These are phyloP conservation scores for Arabidopsis hybrid DNA, from an alignment of 441 rosid species.

Conservation along the genomic window DNA sequence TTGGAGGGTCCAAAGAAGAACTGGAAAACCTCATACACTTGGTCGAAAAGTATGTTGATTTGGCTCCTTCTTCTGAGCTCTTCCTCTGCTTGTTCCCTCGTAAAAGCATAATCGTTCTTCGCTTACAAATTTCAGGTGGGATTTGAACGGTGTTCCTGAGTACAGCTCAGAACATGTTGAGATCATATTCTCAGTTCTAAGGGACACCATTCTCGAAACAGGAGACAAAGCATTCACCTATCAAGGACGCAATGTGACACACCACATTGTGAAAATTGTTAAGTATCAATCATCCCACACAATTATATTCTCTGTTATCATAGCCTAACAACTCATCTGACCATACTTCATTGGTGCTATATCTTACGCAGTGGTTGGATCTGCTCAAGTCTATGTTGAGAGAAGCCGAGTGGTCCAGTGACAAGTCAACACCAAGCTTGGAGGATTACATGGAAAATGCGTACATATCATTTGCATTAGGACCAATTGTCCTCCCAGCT, in stretches of 20 bases:
- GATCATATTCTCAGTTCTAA: conserved; percentile 76
- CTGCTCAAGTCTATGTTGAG: conserved; percentile 68
- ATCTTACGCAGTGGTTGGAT: conserved; percentile 76
- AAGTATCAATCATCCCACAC: conserved; percentile 34
- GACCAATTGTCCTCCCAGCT: conserved; percentile 78
- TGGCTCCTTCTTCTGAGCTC: conserved; percentile 19
- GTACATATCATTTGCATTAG: conserved; percentile 73
- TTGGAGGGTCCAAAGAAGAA: conserved; percentile 85
- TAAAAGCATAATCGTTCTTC: conserved; percentile 8
- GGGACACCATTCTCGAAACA: conserved; percentile 69
- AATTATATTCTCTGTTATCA: not conserved
- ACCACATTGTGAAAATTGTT: conserved; percentile 62
- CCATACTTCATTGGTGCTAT: not conserved
- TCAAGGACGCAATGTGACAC: conserved; percentile 68
- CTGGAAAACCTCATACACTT: conserved; percentile 63
- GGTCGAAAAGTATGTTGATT: conserved; percentile 58
- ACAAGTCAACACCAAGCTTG: conserved; percentile 61
- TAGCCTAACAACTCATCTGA: conserved; percentile 17
- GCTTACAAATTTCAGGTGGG: conserved; percentile 60
- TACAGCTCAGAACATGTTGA: conserved; percentile 77
- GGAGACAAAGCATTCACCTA: conserved; percentile 63
- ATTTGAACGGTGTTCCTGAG: conserved; percentile 50
- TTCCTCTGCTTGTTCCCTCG: conserved; percentile 21
- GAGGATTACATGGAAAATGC: conserved; percentile 81
- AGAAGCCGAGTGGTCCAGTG: conserved; percentile 67